A percentile compares a stretch with the other conserved stretches of the same genome.
Evolutionary conservation across 2,329 filamentous ascomycete genomes (phyloP).

Genomic region (Geosmithia flava): DNA sequence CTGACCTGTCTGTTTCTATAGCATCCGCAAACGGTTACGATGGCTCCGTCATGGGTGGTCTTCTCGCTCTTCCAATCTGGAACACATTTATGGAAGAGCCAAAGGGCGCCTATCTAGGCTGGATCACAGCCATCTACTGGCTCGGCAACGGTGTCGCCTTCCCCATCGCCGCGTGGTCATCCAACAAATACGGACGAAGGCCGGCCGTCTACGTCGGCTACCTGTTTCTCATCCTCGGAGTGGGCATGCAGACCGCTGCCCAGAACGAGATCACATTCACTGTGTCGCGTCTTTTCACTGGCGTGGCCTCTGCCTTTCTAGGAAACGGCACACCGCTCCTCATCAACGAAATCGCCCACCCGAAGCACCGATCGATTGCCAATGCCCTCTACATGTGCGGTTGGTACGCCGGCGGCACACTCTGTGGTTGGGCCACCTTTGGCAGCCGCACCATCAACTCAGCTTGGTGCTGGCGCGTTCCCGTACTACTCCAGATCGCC

Average conservation of each 20-base stretch:
- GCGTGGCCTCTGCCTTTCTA: constrained; percentile 13
- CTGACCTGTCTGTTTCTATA: background rate
- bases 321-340: constrained; percentile 16
- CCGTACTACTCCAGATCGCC: constrained; percentile 10
- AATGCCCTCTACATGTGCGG: constrained; percentile 32
- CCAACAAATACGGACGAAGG: constrained; percentile 27
- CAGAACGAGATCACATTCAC: constrained; percentile 13
- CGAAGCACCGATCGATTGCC: constrained; percentile 15
- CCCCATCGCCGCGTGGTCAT: constrained; percentile 20
- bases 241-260: constrained; percentile 13
- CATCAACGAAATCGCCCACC: constrained; percentile 17
- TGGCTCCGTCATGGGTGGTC: constrained; percentile 26
- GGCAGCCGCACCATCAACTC: constrained; percentile 12
- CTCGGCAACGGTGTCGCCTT: constrained; percentile 24
- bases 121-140: constrained; percentile 22
- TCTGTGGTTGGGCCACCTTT: constrained; percentile 14
- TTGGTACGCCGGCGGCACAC: constrained; percentile 26
- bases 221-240: constrained; percentile 11
- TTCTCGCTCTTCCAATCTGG: constrained; percentile 23
- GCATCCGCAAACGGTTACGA: background rate
- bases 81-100: constrained; percentile 20
- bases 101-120: constrained; percentile 19
- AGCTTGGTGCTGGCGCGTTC: constrained; percentile 13
- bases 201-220: constrained; percentile 20
- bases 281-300: constrained; percentile 14